Base-by-base conservation (phyloP, 2,329 filamentous ascomycete genomes). In the Claviceps monticola region DNA sequence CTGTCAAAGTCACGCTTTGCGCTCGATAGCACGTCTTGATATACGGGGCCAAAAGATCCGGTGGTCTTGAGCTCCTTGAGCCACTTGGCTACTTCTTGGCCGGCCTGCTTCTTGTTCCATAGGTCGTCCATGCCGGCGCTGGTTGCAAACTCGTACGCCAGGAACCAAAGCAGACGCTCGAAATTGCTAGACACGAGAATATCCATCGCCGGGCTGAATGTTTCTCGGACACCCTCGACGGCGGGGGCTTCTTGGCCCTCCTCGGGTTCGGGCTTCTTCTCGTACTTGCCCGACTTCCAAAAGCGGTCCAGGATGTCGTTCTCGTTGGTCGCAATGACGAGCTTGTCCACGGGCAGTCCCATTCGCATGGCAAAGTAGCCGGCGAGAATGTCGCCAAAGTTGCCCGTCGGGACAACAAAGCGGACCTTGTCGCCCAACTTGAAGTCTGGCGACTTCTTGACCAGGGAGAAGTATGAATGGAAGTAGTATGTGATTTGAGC, bases 401-500 rank as follows among this genome's bases (percentile, higher is more conserved):
- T 97, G 52, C 93, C 93, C 0, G 90, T 94, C 2, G 93, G 93
- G 0, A 95, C 88, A 8, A 95, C 86, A 62, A 90, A 95, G 54
- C 90, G 83, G 41, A 93, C 76, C 62, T 80, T 81, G 59, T 86
- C 79, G 58, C 77, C 79, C 23, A 83, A 61, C 53, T 80, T 76
- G 66, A 85, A 84, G 16, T 71, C 68, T 0, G 76, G 63, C 4
- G 79, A 79, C 49, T 76, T 73, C 64, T 74, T 78, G 55, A 74
- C 76, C 37, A 98, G 81, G 14, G 83, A 73, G 70, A 96, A 95
- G 75, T 97, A 97, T 13, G 93, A 83, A 68, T 93, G 77, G 74
- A 96, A 95, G 75, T 95, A 98, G 77, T 95, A 97, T 55, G 88
- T 88, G 57, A 95, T 96, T 72, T 98, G 93, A 13, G 93, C 91